A percentile compares a stretch with the other conserved stretches of the same genome.
Evolutionary conservation across 805 yeast genomes (phyloP).

Genomic region (Metschnikowia matae): DNA sequence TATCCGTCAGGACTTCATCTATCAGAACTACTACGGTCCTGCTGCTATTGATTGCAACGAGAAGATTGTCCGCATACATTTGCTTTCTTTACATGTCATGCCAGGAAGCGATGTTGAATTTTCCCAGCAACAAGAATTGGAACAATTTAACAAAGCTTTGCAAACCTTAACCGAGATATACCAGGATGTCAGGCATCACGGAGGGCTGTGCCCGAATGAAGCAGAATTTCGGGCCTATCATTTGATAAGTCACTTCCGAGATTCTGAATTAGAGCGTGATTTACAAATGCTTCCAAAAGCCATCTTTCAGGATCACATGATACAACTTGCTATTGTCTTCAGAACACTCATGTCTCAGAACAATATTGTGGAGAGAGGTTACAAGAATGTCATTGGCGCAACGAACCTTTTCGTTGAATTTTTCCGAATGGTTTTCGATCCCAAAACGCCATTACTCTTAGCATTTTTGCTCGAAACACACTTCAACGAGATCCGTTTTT

Average conservation of each 20-base stretch:
- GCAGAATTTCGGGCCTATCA: slow-evolving; percentile 92
- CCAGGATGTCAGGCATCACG: slow-evolving; percentile 67
- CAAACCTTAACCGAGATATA: slow-evolving; percentile 88
- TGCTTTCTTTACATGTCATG: slow-evolving; percentile 80
- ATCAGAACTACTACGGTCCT: slow-evolving; percentile 88
- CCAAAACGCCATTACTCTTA: slow-evolving; percentile 58
- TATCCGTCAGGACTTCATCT: slow-evolving; percentile 93
- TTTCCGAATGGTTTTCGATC: slow-evolving; percentile 49
- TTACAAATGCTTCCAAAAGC: slow-evolving; percentile 61
- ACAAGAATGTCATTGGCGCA: slow-evolving; percentile 48
- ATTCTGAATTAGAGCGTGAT: slow-evolving; percentile 78
- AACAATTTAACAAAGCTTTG: slow-evolving; percentile 86
- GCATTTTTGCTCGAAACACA: slow-evolving; percentile 76
- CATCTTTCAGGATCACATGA: slow-evolving; percentile 49
- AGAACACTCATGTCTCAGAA: slow-evolving; percentile 66
- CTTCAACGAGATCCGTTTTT: slow-evolving; percentile 72
- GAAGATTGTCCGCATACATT: slow-evolving; percentile 82
- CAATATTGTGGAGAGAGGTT: slow-evolving; percentile 51
- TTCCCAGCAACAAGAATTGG: slow-evolving; percentile 92
- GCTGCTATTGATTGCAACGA: slow-evolving; percentile 94
- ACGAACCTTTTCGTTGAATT: slow-evolving; percentile 59
- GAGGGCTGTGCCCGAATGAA: slow-evolving; percentile 72
- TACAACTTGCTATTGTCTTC: slow-evolving; percentile 70
- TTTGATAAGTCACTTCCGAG: slow-evolving; percentile 71
- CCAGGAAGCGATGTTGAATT: slow-evolving; percentile 66